Evolutionary conservation across 495 filamentous ascomycete species (phyloP).

Genomic region (Neurospora hispaniola): DNA sequence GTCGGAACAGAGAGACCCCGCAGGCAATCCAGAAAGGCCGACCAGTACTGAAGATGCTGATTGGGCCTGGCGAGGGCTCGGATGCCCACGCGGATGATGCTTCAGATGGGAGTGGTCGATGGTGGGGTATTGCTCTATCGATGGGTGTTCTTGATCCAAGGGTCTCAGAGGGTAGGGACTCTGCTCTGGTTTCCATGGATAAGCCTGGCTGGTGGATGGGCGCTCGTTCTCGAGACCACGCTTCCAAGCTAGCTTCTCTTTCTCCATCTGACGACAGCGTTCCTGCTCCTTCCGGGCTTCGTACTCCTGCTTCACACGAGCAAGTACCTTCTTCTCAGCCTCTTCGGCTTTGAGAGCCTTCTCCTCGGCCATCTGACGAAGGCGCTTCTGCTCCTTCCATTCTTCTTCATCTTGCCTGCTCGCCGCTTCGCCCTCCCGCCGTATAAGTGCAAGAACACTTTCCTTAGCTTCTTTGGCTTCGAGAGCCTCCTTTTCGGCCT

Average conservation of each 20-base stretch:
- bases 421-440: no score
- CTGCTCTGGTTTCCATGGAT: background rate
- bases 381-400: background rate
- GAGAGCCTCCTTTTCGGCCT: background rate
- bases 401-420: background rate
- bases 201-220: background rate
- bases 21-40: background rate
- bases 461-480: background rate
- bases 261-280: background rate
- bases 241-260: background rate
- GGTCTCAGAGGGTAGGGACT: background rate
- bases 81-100: background rate
- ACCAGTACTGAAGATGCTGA: background rate
- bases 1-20: background rate
- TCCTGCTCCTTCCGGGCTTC: background rate
- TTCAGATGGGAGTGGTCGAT: background rate
- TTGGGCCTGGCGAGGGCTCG: accelerated
- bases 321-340: background rate
- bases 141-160: background rate
- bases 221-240: background rate
- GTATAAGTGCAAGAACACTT: background rate
- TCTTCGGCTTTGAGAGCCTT: background rate
- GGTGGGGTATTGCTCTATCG: accelerated
- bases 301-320: background rate
- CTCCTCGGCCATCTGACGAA: no score